Conservation (phyloP, 1,284 basidiomycete genomes). For the Papiliotrema terrestris region DNA sequence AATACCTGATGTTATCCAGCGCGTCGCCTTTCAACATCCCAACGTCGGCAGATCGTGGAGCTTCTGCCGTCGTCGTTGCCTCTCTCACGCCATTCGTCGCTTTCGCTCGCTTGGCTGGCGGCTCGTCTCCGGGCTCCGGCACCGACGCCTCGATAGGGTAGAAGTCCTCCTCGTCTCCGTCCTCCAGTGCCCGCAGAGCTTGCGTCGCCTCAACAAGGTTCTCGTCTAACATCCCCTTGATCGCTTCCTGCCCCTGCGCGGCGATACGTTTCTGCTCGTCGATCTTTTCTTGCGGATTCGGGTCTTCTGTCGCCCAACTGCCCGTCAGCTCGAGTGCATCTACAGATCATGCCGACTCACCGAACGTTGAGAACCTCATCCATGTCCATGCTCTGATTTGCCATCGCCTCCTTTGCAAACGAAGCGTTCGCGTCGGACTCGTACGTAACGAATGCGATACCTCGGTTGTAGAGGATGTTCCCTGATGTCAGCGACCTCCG, state of each 20-base stretch:
- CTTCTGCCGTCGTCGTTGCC: conserved; percentile 12
- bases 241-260: conserved; percentile 76
- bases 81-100: conserved; percentile 22
- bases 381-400: conserved; percentile 94
- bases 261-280: conserved; percentile 77
- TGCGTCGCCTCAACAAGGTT: conserved; percentile 81
- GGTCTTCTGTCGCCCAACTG: conserved; percentile 91
- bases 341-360: conserved; percentile 38
- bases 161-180: conserved; percentile 50
- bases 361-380: conserved; percentile 97
- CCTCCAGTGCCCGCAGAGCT: conserved; percentile 74
- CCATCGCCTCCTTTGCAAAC: conserved; percentile 99
- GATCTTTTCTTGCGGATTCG: conserved; percentile 82
- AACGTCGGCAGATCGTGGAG: not conserved
- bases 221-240: conserved; percentile 63
- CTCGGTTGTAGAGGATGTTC: conserved; percentile 86
- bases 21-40: conserved; percentile 74
- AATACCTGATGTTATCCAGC: conserved; percentile 78
- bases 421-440: conserved; percentile 79
- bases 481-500: conserved; percentile 52
- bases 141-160: conserved; percentile 41
- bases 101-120: conserved; percentile 37
- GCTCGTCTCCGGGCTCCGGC: conserved; percentile 38
- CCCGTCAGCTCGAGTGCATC: conserved; percentile 4
- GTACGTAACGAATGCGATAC: conserved; percentile 97